Conservation (phyloP, 768 basidiomycete genomes). For the Auricularia sp. region DNA sequence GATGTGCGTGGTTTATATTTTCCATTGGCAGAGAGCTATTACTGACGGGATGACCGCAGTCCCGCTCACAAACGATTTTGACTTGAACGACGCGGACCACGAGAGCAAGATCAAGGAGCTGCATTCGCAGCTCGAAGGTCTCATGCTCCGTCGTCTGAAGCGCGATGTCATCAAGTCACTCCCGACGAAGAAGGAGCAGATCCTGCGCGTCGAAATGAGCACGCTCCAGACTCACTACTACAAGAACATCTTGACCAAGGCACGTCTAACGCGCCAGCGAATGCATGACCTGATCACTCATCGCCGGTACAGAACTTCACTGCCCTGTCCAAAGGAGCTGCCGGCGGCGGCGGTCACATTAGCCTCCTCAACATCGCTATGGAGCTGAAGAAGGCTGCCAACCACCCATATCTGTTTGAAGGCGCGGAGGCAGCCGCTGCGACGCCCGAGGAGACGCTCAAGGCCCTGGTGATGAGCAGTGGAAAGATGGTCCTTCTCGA, state of each 20-base stretch:
- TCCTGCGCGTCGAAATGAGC: constrained; percentile 95
- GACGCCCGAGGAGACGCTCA: constrained; percentile 72
- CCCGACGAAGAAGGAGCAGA: constrained; percentile 97
- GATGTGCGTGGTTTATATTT: constrained; percentile 49
- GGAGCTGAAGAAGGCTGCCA: constrained; percentile 98
- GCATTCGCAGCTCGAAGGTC: constrained; percentile 81
- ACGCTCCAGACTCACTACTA: constrained; percentile 95
- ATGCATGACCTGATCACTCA: constrained; percentile 3
- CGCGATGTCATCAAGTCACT: constrained; percentile 91
- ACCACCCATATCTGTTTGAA: constrained; percentile 96
- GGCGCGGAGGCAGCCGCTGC: constrained; percentile 69
- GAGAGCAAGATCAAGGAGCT: constrained; percentile 93
- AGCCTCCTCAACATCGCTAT: constrained; percentile 96
- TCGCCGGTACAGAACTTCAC: constrained; percentile 65
- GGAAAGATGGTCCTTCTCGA: constrained; percentile 98
- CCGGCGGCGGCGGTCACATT: constrained; percentile 75
- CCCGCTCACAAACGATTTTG: constrained; percentile 89
- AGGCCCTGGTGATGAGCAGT: constrained; percentile 96
- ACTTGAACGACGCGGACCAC: constrained; percentile 86
- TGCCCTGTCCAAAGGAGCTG: constrained; percentile 81
- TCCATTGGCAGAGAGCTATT: background rate
- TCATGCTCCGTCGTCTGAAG: constrained; percentile 94
- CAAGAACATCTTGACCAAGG: constrained; percentile 95
- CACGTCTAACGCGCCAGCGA: constrained; percentile 17
- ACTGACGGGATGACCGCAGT: constrained; percentile 37